phyloP scores from a whole-genome alignment of 805 yeast genomes.

The Candida railenensis region DNA sequence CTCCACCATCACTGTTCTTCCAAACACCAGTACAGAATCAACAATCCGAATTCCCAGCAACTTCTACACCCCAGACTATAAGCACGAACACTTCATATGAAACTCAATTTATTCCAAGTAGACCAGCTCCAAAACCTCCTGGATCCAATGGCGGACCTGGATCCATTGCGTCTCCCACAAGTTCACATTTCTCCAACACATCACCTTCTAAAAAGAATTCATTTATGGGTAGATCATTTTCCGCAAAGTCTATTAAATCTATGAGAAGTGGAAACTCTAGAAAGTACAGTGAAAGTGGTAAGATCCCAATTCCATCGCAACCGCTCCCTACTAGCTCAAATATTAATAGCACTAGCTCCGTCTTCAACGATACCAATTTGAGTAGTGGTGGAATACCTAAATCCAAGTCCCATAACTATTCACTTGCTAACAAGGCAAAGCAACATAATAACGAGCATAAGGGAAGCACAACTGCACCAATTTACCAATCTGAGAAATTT shows the following conservation, averaged over 20 bases:
- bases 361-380: slow-evolving; percentile 8
- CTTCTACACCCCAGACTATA: slow-evolving; percentile 23
- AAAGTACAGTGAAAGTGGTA: slow-evolving; percentile 28
- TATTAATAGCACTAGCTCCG: slow-evolving; percentile 7
- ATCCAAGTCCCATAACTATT: slow-evolving; percentile 40
- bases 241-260: slow-evolving; percentile 37
- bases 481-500: slow-evolving; percentile 29
- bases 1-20: slow-evolving; percentile 26
- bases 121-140: slow-evolving; percentile 69
- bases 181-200: not conserved
- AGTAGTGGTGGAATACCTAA: slow-evolving; percentile 28
- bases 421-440: slow-evolving; percentile 28
- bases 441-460: slow-evolving; percentile 8
- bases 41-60: slow-evolving; percentile 3
- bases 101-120: slow-evolving; percentile 56
- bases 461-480: slow-evolving; percentile 40
- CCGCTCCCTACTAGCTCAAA: slow-evolving; percentile 20
- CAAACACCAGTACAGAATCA: slow-evolving; percentile 6
- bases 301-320: slow-evolving; percentile 33
- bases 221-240: slow-evolving; percentile 35
- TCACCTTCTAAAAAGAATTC: slow-evolving; percentile 10
- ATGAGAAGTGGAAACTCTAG: slow-evolving; percentile 22
- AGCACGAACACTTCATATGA: slow-evolving; percentile 25
- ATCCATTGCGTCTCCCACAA: slow-evolving; percentile 1
- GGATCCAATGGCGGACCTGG: slow-evolving; percentile 9